These are phyloP conservation scores for Fusarium scirpi DNA, from an alignment of 2,329 filamentous ascomycete species.

Conservation along the genomic window DNA sequence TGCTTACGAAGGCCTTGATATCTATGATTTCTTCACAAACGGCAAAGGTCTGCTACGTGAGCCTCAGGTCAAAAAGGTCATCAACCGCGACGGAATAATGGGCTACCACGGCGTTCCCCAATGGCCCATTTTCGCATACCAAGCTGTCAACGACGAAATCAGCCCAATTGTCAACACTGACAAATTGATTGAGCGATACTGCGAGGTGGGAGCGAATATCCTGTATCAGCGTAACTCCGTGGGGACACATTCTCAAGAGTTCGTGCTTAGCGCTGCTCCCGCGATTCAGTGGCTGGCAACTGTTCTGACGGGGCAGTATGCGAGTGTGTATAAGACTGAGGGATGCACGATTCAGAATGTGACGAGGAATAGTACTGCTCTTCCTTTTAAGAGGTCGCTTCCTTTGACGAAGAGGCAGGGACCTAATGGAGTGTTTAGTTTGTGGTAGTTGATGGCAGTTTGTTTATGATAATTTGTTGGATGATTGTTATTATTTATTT, in stretches of 20 bases:
- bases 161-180: slow-evolving; percentile 36
- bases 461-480: fast-evolving
- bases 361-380: slow-evolving; percentile 29
- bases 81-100: slow-evolving; percentile 43
- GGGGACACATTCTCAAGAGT: slow-evolving; percentile 32
- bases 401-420: slow-evolving; percentile 20
- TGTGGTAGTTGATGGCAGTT: slow-evolving; percentile 35
- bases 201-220: slow-evolving; percentile 38
- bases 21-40: slow-evolving; percentile 33
- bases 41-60: slow-evolving; percentile 15
- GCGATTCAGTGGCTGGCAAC: slow-evolving; percentile 32
- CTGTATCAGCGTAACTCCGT: slow-evolving; percentile 41
- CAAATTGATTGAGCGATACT: slow-evolving; percentile 35
- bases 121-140: slow-evolving; percentile 42
- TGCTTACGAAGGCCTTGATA: slow-evolving; percentile 21
- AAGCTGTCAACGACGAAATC: slow-evolving; percentile 38
- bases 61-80: slow-evolving; percentile 5
- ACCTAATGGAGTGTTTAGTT: slow-evolving; percentile 17
- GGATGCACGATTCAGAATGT: slow-evolving; percentile 43
- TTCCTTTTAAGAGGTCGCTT: slow-evolving; percentile 8
- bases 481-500: fast-evolving
- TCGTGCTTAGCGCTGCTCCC: neutral
- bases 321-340: slow-evolving; percentile 15
- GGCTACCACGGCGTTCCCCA: slow-evolving; percentile 43
- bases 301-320: slow-evolving; percentile 31